Evolutionary conservation across 2,329 filamentous ascomycete genomes (phyloP), one percentile per base, ranked within the genome.

Genomic region (Cordyceps farinosa): DNA sequence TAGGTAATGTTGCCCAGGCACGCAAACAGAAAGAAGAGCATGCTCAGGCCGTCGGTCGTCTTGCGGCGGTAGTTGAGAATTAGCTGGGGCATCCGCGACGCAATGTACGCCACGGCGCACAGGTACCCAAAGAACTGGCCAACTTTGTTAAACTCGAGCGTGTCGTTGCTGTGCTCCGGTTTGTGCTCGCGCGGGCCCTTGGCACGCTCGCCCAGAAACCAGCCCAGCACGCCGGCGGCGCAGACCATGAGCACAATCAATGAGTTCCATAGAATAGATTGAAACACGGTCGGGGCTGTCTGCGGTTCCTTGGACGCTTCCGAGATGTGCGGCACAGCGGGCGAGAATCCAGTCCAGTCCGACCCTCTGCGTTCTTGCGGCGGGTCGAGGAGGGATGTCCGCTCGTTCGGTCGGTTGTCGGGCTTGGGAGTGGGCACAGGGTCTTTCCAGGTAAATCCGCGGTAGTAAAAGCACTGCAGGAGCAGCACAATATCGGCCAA

Each of bases 1-100:
- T 96, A 98, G 0, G 93, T 97, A 67, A 97, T 76, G 74, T 99
- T 99, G 2, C 95, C 95, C 6, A 98, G 86, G 73, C 94, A 98
- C 5, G 95, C 95, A 74, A 99, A 98, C 29, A 98, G 81, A 79
- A 98, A 98, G 78, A 98, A 99, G 11, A 98, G 83, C 78, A 97
- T 87, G 67, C 90, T 94, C 27, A 99, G 89, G 3, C 95, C 95
- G 62, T 98, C 93, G 1, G 93, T 97, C 50, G 89, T 93, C 78
- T 96, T 96, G 66, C 95, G 89, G 27, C 91, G 87, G 79, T 91
- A 96, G 76, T 98, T 99, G 60, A 98, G 85, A 8, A 97, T 82
- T 1, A 99, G 82, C 78, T 99, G 95, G 0, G 95, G 95, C 7
- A 98, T 77, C 9, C 95, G 89, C 0, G 90, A 95, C 29, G 91